Evolutionary conservation across 805 yeast genomes (phyloP).

Genomic region (Myxozyma lipomycoides): DNA sequence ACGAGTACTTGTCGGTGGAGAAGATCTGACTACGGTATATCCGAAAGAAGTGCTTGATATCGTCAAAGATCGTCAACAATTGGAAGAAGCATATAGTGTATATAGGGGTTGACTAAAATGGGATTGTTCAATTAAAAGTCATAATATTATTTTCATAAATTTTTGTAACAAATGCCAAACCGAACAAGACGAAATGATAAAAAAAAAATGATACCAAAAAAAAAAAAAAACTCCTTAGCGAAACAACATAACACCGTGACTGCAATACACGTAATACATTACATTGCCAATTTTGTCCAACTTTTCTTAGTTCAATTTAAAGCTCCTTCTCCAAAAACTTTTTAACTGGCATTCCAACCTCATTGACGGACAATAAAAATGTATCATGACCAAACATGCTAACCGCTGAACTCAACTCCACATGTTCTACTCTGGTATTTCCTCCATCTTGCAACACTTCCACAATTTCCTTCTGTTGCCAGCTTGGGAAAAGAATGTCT

Average conservation of each 20-base stretch:
- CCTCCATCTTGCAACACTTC: slow-evolving; percentile 47
- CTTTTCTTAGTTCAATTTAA: background rate
- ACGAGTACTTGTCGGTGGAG: slow-evolving; percentile 48
- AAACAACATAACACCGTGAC: background rate
- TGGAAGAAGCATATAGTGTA: slow-evolving; percentile 69
- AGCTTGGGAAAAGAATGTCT: slow-evolving; percentile 84
- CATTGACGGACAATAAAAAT: slow-evolving; percentile 70
- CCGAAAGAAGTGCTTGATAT: slow-evolving; percentile 52
- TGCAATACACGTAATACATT: background rate
- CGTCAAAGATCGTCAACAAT: slow-evolving; percentile 62
- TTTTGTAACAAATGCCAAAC: background rate
- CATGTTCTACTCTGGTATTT: slow-evolving; percentile 49
- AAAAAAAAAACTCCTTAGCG: background rate
- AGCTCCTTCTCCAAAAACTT: slow-evolving; percentile 47
- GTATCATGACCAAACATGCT: slow-evolving; percentile 91
- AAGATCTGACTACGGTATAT: slow-evolving; percentile 54
- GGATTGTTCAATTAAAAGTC: no score
- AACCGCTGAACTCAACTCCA: slow-evolving; percentile 70
- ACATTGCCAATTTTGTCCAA: background rate
- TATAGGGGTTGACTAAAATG: slow-evolving; percentile 40
- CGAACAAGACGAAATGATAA: background rate
- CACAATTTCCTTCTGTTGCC: slow-evolving; percentile 87
- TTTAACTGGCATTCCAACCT: slow-evolving; percentile 74
- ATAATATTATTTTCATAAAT: background rate
- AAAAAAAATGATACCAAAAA: background rate